Base-by-base conservation (phyloP, 2,329 filamentous ascomycete genomes). In the Tolypocladium tropicale region DNA sequence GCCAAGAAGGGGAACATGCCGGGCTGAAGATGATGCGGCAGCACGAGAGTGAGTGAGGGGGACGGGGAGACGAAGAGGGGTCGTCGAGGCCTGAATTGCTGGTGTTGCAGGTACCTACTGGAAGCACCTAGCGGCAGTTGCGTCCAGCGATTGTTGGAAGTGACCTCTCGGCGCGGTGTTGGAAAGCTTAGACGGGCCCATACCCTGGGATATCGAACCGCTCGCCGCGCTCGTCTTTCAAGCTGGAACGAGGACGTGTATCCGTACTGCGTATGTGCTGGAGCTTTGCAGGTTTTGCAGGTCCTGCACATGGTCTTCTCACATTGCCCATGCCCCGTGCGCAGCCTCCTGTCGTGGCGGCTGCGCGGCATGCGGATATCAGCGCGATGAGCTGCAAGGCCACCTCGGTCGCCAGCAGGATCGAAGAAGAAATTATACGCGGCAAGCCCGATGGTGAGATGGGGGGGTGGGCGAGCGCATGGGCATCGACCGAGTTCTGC, bases 401-500 rank as follows among this genome's bases (percentile, higher is more conserved):
- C 51, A 30, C 51, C 33, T 39, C 10, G 51, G 6, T 39, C 36
- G 11, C 30, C 50, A 25, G 52, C 14, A 28, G 53, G 41, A 18
- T 53, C 43, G 33, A 57, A 55, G 28, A 36, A 55, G 55, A 37
- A 53, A 57, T 43, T 52, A 36, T 52, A 43, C 10, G 18, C 49
- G 54, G 52, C 57, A 58, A 54, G 57, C 54, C 55, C 56, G 55
- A 57, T 54, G 56, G n/a, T n/a, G n/a, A n/a, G n/a, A n/a, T n/a
- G n/a, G n/a, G n/a, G n/a, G n/a, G n/a, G n/a, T 46, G 41, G 4
- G 23, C 30, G 33, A 55, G 56, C 49, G 53, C 37, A 52, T 57
- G 50, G 39, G 39, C 21, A 10, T 41, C 37, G n/a, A n/a, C n/a
- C n/a, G n/a, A n/a, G n/a, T 41, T 18, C 37, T 41, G 37, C 43